These are phyloP conservation scores for Rhodotorula sp. DNA, from an alignment of 1,284 basidiomycete species.

Conservation along the genomic window DNA sequence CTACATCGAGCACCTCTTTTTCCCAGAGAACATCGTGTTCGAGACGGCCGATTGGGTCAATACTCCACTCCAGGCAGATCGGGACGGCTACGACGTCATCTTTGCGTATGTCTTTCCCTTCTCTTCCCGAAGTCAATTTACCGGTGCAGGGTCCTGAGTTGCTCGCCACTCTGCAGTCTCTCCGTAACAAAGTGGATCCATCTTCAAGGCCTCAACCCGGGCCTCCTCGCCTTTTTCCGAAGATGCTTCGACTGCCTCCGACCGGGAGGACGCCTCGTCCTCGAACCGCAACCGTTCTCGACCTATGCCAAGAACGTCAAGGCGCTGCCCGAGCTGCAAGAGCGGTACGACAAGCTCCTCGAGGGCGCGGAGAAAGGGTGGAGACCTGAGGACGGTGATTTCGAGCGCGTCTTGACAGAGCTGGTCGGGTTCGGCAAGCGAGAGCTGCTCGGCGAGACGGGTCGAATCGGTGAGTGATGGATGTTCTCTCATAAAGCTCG, in stretches of 20 bases:
- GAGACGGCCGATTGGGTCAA: slow-evolving; percentile 66
- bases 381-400: slow-evolving; percentile 55
- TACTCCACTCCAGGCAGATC: slow-evolving; percentile 57
- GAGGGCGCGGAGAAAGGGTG: slow-evolving; percentile 61
- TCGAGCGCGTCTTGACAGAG: slow-evolving; percentile 55
- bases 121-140: neutral
- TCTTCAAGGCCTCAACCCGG: slow-evolving; percentile 68
- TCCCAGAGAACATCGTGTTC: slow-evolving; percentile 73
- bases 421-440: slow-evolving; percentile 62
- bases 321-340: slow-evolving; percentile 40
- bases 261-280: slow-evolving; percentile 61
- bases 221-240: slow-evolving; percentile 62
- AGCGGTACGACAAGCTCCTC: slow-evolving; percentile 33
- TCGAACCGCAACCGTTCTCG: slow-evolving; percentile 77
- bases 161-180: slow-evolving; percentile 55
- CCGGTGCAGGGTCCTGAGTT: too few species aligned
- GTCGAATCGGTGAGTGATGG: slow-evolving; percentile 44
- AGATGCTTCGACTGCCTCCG: slow-evolving; percentile 60
- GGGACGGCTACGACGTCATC: slow-evolving; percentile 67
- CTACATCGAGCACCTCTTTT: slow-evolving; percentile 46
- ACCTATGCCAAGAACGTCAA: slow-evolving; percentile 68
- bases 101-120: slow-evolving; percentile 59
- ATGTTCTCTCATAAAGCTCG: neutral
- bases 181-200: slow-evolving; percentile 85
- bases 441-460: slow-evolving; percentile 58